Conservation (phyloP, 495 filamentous ascomycete genomes). For the Sordaria brevicollis region DNA sequence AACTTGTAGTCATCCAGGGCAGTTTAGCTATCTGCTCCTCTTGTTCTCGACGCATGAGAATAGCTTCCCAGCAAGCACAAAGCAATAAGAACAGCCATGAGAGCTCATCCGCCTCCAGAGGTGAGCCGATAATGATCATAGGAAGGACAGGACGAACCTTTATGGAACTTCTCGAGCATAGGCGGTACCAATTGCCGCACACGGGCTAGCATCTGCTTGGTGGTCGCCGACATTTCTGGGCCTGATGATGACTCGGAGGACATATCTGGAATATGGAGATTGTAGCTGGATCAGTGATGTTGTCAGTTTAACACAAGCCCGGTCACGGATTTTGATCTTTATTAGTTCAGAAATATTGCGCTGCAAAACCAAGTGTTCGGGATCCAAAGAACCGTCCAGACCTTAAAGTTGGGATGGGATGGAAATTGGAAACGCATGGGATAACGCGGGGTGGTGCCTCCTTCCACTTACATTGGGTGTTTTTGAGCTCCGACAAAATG, state of each 20-base stretch:
- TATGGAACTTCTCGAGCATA: constrained; percentile 93
- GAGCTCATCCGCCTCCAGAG: not conserved
- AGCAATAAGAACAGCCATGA: not conserved
- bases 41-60: not conserved
- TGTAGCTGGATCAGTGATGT: not conserved
- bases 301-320: not conserved
- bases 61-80: not conserved
- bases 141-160: constrained; percentile 49
- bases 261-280: not conserved
- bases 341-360: not conserved
- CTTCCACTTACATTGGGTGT: not conserved
- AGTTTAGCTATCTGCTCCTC: not conserved
- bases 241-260: not conserved
- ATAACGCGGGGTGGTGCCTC: not conserved
- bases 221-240: constrained; percentile 32
- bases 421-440: not conserved
- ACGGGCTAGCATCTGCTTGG: constrained; percentile 61
- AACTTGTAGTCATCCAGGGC: constrained; percentile 1
- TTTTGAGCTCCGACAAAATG: not conserved
- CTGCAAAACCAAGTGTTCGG: not conserved
- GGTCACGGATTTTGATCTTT: not conserved
- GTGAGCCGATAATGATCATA: not conserved
- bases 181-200: constrained; percentile 89
- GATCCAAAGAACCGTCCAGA: not conserved
- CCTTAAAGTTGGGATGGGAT: not conserved